Conservation (phyloP, 2,329 filamentous ascomycete species). For the Colletotrichum eremochloae region DNA sequence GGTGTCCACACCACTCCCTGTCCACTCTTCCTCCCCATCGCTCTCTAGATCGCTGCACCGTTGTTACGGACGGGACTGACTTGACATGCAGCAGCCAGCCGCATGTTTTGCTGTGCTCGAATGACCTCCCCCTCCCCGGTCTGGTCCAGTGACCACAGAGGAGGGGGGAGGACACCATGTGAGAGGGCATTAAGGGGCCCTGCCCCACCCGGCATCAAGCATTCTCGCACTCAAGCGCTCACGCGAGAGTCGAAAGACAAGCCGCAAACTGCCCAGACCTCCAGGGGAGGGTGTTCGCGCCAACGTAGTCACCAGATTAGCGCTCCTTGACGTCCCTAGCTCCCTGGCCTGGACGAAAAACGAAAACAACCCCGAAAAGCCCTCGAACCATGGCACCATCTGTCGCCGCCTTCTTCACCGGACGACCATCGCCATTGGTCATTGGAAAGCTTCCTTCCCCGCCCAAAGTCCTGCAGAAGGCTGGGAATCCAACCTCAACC, state of each 20-base stretch:
- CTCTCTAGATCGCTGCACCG: constrained; percentile 10
- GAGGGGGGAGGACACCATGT: not conserved
- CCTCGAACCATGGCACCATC: not conserved
- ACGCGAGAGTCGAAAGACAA: constrained; percentile 18
- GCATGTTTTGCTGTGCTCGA: constrained; percentile 14
- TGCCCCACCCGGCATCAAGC: not conserved
- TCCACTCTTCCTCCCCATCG: not conserved
- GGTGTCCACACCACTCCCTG: not conserved
- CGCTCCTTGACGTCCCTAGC: constrained; percentile 7
- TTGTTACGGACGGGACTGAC: constrained; percentile 26
- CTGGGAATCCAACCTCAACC: constrained; percentile 1
- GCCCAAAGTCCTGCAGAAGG: constrained; percentile 19
- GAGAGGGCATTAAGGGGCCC: not conserved
- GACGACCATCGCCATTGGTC: constrained; percentile 13
- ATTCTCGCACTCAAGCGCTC: not conserved
- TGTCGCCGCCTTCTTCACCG: constrained; percentile 7
- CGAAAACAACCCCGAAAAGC: not conserved
- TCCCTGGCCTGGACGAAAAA: constrained; percentile 9
- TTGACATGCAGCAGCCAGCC: constrained; percentile 28
- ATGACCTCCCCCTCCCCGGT: constrained; percentile 7
- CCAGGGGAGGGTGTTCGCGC: constrained; percentile 32
- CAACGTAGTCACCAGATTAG: constrained; percentile 24
- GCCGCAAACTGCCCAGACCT: not conserved
- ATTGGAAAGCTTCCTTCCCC: not conserved
- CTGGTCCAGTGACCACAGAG: not conserved